Evolutionary conservation across 1,284 basidiomycete genomes (phyloP), one percentile per base, ranked within the genome.

Genomic region (Ustilago trichophora): DNA sequence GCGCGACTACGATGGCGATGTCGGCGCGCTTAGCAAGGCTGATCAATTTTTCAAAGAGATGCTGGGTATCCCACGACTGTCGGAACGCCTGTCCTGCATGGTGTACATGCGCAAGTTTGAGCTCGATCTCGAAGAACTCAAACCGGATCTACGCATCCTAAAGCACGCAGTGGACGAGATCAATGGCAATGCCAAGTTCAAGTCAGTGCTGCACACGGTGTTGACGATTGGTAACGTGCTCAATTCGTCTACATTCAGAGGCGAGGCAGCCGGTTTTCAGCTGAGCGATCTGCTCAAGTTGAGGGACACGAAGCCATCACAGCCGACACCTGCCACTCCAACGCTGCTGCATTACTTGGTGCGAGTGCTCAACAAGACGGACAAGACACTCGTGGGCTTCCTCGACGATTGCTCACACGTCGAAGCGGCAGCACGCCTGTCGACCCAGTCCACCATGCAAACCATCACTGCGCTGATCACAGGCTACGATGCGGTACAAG

Each of bases 331-430:
- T 0, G 87, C 87, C 2, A 93, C 91, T 70, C 91, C 92, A 0
- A 94, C 91, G 0, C 84, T 96, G 21, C 83, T 96, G 22, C 92
- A 96, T 80, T 95, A 92, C 78, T 77, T 95, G 21, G 91, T 91
- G 7, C 85, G 86, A 43, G 85, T 91, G 6, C 84, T 95, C n/a
- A 81, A 91, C 57, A 85, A 87, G 36, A 86, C 85, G 11, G 88
- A 93, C 75, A 86, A 89, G 1, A 83, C 84, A 0, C 78, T 91
- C 5, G 84, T 90, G 0, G 85, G 86, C 12, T 94, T 93, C 82
- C 85, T 91, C 8, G 89, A 92, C 31, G 92, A 94, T 21, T 83
- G 91, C 72, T 88, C 91, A 3, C 88, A 88, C 75, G 76, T 95
- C 3, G 91, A 94, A 79, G 87, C 90, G 4, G 92, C 91, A 6